Base-by-base conservation (phyloP, 495 filamentous ascomycete genomes). In the Aspergillus olivimuriae region DNA sequence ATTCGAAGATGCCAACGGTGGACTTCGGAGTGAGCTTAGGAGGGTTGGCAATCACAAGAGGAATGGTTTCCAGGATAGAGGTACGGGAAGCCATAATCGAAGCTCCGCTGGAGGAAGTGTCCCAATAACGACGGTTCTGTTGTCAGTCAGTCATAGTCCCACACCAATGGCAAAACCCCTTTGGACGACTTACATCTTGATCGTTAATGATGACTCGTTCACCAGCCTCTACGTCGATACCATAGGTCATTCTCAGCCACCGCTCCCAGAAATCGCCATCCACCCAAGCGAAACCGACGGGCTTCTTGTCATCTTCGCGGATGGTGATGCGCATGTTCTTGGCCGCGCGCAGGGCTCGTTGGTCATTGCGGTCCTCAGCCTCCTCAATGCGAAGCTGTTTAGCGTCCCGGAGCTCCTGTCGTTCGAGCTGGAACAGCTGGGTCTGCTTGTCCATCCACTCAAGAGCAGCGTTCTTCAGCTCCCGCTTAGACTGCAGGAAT, bases 401-500 rank as follows among this genome's bases (percentile, higher is more conserved):
- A 18, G 88, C 78, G 61, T 97, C 89, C 44, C 92, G 82, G 17
- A 95, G 74, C 52, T 96, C 91, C 56, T 95, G 86, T 22, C 88
- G 72, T 67, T 98, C 94, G 15, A 90, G 74, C 54, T 91, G 84
- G 76, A 95, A 96, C 18, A 83, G 69, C 48, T 90, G 80, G 23
- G 82, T 80, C 59, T 95, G 86, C 69, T 91, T 94, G 61, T 96
- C 92, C 83, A 97, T 95, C 87, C 92, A 98, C 55, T 97, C 92
- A 42, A 87, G 72, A 9, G 92, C 92, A 16, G 92, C 92, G 46
- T 87, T 89, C 74, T 95, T 97, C 63, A 98, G 82, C 66, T 98
- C 92, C 12, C 85, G 80, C 64, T 85, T 86, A 18, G 86, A 81
- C 35, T 73, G 72, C 42, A 75, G 65, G 67, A 92, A 97, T 19